Percentiles rank a stretch among this genome's conserved stretches.
These are phyloP conservation scores for Saitozyma sp. DNA, from an alignment of 768 basidiomycete species.

Conservation along the genomic window DNA sequence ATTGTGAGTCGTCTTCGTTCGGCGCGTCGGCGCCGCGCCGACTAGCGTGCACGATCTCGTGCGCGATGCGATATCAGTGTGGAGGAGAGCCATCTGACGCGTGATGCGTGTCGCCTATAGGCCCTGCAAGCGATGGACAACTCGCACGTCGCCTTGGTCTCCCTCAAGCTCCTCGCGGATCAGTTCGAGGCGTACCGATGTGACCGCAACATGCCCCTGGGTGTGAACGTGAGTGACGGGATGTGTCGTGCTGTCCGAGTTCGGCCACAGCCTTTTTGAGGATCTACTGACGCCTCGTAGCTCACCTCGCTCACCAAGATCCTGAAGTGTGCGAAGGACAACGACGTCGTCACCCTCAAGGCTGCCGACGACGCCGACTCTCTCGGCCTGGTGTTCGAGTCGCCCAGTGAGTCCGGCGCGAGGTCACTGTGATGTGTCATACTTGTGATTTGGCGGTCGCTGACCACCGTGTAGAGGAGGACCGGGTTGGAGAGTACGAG, in stretches of 20 bases:
- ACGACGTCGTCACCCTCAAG: constrained; percentile 86
- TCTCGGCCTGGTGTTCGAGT: constrained; percentile 85
- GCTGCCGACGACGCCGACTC: constrained; percentile 88
- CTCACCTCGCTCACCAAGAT: constrained; percentile 88
- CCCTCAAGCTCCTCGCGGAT: constrained; percentile 72
- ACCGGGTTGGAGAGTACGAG: constrained; percentile 95
- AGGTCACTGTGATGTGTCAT: constrained; percentile 1
- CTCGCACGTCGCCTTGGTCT: constrained; percentile 95
- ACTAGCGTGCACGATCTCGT: background rate
- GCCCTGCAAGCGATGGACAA: constrained; percentile 99
- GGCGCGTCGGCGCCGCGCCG: background rate
- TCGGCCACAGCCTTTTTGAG: background rate
- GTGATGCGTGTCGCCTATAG: constrained; percentile 49
- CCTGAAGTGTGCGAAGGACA: constrained; percentile 93
- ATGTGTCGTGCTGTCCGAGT: background rate
- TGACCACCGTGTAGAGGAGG: constrained; percentile 62
- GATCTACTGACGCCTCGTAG: constrained; percentile 58
- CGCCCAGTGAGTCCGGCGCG: constrained; percentile 64
- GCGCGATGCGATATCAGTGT: background rate
- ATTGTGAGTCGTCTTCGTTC: constrained; percentile 60
- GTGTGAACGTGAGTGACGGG: constrained; percentile 50
- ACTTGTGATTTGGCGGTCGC: background rate
- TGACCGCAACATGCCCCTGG: constrained; percentile 76
- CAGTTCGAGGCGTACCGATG: constrained; percentile 86
- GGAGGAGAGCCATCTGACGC: too few species aligned